phyloP scores from a whole-genome alignment of 1,284 basidiomycete species.

The Grifola frondosa region DNA sequence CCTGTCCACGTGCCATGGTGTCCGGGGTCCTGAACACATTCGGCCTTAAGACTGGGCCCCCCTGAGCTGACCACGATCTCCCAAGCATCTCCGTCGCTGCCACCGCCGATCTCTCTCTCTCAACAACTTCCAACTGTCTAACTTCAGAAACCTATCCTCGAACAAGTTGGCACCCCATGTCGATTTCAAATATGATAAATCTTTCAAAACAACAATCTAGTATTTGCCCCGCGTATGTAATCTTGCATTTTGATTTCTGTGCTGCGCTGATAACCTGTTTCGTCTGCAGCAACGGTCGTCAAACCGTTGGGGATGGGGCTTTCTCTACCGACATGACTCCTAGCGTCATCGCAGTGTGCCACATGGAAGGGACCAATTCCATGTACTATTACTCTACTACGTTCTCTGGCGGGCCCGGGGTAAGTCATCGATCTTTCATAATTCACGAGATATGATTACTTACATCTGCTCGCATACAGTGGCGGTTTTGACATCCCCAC shows the following conservation, averaged over 20 bases:
- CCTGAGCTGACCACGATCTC: too few species aligned
- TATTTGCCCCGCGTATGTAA: conserved; percentile 86
- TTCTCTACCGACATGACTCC: conserved; percentile 73
- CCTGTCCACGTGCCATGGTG: conserved; percentile 11
- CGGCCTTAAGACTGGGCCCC: conserved; percentile 4
- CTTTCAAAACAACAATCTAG: conserved; percentile 76
- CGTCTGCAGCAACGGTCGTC: conserved; percentile 79
- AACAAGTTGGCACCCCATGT: conserved; percentile 81
- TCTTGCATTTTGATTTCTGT: conserved; percentile 9
- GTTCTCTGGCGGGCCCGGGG: conserved; percentile 86
- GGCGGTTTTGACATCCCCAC: conserved; percentile 89
- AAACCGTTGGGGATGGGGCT: conserved; percentile 92
- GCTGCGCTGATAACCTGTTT: conserved; percentile 13
- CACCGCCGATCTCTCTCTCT: background rate
- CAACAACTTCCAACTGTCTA: background rate
- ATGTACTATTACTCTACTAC: conserved; percentile 87
- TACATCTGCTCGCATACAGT: too few species aligned
- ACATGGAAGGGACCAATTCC: conserved; percentile 72
- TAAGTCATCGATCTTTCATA: too few species aligned
- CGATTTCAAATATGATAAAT: conserved; percentile 66
- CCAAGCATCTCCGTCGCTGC: background rate
- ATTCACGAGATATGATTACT: too few species aligned
- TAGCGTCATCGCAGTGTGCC: conserved; percentile 80
- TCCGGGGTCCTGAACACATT: background rate
- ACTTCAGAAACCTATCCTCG: conserved; percentile 7